Percentiles rank a stretch among this genome's conserved stretches.
Evolutionary conservation across 257 asterid genomes (phyloP).

Genomic region (Salvia miltiorrhiza): DNA sequence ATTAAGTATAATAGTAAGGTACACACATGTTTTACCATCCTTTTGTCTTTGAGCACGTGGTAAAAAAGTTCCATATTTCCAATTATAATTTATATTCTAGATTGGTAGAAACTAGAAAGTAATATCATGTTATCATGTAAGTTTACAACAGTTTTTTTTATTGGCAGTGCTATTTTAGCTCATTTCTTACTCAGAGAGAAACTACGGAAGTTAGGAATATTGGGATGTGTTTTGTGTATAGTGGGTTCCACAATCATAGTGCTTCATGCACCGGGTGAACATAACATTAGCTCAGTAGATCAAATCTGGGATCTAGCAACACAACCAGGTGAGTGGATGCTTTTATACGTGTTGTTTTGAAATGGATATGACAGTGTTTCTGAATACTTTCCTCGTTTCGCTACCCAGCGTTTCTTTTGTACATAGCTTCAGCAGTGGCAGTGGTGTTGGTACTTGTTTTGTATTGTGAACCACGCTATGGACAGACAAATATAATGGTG

Average conservation of each 20-base stretch:
- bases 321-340: conserved; percentile 57
- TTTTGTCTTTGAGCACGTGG: no score
- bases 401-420: conserved; percentile 64
- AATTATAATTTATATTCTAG: background rate
- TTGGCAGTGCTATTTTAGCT: conserved; percentile 70
- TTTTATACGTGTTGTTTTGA: background rate
- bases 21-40: background rate
- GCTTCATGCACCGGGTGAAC: conserved; percentile 89
- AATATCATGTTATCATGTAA: background rate
- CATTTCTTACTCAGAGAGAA: conserved; percentile 72
- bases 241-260: conserved; percentile 73
- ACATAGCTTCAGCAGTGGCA: conserved; percentile 65
- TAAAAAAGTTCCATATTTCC: background rate
- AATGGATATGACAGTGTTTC: background rate
- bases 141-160: conserved; percentile 19
- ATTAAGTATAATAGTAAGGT: conserved; percentile 83
- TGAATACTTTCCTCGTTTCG: conserved; percentile 11
- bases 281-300: conserved; percentile 67
- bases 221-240: conserved; percentile 73
- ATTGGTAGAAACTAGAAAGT: background rate
- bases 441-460: conserved; percentile 56
- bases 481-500: conserved; percentile 68
- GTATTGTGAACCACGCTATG: conserved; percentile 67
- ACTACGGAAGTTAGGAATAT: conserved; percentile 60
- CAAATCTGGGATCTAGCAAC: conserved; percentile 74